Evolutionary conservation across 306 rosid genomes (phyloP), one percentile per base, ranked within the genome.

Genomic region (Medicago ruthenica): DNA sequence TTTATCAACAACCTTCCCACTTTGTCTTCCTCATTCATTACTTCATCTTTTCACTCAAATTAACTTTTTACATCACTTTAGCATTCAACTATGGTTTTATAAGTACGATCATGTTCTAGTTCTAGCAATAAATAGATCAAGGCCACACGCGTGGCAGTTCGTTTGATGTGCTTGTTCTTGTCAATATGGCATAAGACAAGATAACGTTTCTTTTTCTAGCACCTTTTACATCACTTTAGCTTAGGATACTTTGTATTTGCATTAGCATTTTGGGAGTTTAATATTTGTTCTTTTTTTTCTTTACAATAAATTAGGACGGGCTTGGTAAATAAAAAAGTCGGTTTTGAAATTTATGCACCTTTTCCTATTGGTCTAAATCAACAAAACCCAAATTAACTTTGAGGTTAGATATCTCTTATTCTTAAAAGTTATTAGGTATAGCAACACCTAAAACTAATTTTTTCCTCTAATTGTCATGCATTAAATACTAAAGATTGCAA

Each of bases 51-150:
- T 24, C 17, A 40, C 41, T 18, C 4, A 16, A 20, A 20, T 11
- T 5, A 22, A 58, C 70, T 81, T 84, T 83, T 65, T 81, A 87
- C 85, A 51, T 76, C 79, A 48, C 59, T 27, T 24, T 66, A 61
- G 13, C 71, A 34, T 36, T 70, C 68, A 84, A 82, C 37, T 16
- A 12, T 45, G 4, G 22, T 79, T 85, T 84, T 76, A 84, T 83
- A 53, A 67, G 24, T 81, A 24, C 72, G 84, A 62, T 60, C 27
- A 8, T 5, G 1, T 15, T 60, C 22, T 53, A 54, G 1, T 15
- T 60, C 22, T 53, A 54, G 37, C 63, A 20, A 7, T 42, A 20
- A 9, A 66, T 66, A 14, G 50, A 36, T 9, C 68, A 12, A 34
- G 18, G 8, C 1, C 16, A 6, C 80, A 70, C 80, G 57, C 80